A percentile compares a stretch with the other conserved stretches of the same genome.
phyloP scores from a whole-genome alignment of 306 rosid species.

The Albizia julibrissin region DNA sequence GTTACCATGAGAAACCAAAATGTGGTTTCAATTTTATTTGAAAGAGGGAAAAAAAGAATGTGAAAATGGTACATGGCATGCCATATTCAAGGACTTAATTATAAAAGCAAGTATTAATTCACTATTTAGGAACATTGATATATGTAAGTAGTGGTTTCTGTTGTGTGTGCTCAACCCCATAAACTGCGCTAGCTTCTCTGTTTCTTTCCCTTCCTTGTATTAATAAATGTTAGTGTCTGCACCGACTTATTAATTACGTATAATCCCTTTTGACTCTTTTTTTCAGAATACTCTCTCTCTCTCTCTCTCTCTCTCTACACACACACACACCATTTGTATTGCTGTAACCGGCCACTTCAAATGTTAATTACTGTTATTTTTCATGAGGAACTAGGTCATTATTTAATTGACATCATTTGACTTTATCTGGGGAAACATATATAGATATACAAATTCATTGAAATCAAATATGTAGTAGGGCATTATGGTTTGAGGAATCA shows the following conservation, averaged over 20 bases:
- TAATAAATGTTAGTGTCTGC: not conserved
- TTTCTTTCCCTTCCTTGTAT: not conserved
- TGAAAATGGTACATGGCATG: slow-evolving; percentile 28
- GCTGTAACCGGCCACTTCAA: not conserved
- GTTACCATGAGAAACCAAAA: slow-evolving; percentile 63
- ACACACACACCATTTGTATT: not conserved
- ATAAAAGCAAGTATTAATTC: not conserved
- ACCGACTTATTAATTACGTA: not conserved
- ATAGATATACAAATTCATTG: not conserved
- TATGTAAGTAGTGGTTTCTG: slow-evolving; percentile 34
- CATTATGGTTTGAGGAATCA: not conserved
- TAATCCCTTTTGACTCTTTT: not conserved
- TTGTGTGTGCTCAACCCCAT: slow-evolving; percentile 23
- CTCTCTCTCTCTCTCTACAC: too few relatives aligned
- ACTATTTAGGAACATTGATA: slow-evolving; percentile 28
- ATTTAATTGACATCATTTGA: not conserved
- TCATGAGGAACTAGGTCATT: not conserved
- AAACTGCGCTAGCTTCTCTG: not conserved
- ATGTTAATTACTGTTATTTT: not conserved
- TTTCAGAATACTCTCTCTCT: too few relatives aligned
- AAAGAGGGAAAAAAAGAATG: not conserved
- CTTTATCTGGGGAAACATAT: not conserved
- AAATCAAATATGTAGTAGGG: not conserved
- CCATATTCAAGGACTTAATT: slow-evolving; percentile 29
- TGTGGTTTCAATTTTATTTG: slow-evolving; percentile 35